Conservation (phyloP, 176 grass and related monocot genomes). For the Echinochloa phyllopogon region DNA sequence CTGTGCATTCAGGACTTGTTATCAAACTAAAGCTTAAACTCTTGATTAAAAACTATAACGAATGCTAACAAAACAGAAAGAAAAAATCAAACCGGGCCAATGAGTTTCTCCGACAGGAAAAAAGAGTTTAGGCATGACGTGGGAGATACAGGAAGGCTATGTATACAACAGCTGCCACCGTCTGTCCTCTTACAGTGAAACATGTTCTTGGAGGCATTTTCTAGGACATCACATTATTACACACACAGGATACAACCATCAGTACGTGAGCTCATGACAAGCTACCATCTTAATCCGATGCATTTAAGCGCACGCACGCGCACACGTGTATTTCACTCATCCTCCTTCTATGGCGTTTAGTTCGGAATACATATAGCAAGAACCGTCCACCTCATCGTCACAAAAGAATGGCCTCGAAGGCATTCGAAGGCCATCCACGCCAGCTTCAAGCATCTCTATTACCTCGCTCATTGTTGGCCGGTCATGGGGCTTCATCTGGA, state of each 20-base stretch:
- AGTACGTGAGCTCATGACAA: neutral
- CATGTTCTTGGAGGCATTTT: no score
- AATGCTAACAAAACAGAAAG: no score
- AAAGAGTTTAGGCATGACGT: no score
- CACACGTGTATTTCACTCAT: neutral
- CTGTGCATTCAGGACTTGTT: no score
- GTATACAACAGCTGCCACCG: no score
- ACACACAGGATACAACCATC: neutral
- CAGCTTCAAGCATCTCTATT: conserved; percentile 48
- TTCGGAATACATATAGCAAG: neutral
- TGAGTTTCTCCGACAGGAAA: no score
- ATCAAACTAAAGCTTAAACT: no score
- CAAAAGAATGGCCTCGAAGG: conserved; percentile 50
- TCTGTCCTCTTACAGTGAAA: no score
- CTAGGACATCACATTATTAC: neutral
- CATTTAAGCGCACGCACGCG: neutral
- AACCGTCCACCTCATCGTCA: neutral
- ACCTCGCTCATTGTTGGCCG: conserved; percentile 44
- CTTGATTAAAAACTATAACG: no score
- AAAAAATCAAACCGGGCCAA: no score
- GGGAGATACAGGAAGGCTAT: no score
- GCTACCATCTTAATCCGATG: neutral
- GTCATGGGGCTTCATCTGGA: conserved; percentile 43
- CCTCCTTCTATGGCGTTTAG: neutral
- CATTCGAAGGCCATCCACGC: neutral